Conservation (phyloP, 345 rosid genomes). For the Gynandropsis gynandra region DNA sequence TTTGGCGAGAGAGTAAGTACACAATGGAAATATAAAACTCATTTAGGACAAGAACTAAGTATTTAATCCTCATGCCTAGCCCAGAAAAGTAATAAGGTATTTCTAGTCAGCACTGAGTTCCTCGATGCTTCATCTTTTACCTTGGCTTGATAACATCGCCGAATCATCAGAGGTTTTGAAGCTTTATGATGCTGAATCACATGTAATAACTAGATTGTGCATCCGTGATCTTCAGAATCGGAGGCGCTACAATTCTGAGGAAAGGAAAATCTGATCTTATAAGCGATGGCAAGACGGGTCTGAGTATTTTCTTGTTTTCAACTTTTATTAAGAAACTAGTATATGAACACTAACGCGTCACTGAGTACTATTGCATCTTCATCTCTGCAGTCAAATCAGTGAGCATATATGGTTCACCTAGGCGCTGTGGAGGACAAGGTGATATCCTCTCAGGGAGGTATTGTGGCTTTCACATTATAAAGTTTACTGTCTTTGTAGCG, state of each 20-base stretch:
- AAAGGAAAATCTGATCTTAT: slow-evolving; percentile 86
- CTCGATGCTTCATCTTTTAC: too few relatives aligned
- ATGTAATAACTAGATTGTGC: slow-evolving; percentile 3
- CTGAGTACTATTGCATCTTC: slow-evolving; percentile 1
- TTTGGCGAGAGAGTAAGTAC: slow-evolving; percentile 59
- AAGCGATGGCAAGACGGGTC: slow-evolving; percentile 73
- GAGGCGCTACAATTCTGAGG: slow-evolving; percentile 72
- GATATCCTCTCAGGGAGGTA: slow-evolving; percentile 96
- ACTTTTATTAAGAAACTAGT: neutral
- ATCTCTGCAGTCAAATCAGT: slow-evolving; percentile 63
- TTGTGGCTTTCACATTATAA: neutral
- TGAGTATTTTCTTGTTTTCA: slow-evolving; percentile 2
- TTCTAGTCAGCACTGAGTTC: neutral
- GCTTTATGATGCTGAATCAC: neutral
- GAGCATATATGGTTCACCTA: slow-evolving; percentile 68
- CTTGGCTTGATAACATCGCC: too few relatives aligned
- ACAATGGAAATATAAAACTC: neutral
- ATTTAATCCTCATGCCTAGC: too few relatives aligned
- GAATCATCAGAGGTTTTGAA: too few relatives aligned
- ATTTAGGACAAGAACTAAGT: neutral
- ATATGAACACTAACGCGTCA: neutral
- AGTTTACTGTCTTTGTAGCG: neutral
- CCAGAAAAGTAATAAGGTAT: too few relatives aligned
- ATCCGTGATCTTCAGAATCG: slow-evolving; percentile 48
- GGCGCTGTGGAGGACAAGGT: slow-evolving; percentile 97